Percentiles rank a stretch among this genome's conserved stretches.
These are phyloP conservation scores for Phytopythium kandeliae DNA, from an alignment of 352 stramenopile genomes.

Conservation along the genomic window DNA sequence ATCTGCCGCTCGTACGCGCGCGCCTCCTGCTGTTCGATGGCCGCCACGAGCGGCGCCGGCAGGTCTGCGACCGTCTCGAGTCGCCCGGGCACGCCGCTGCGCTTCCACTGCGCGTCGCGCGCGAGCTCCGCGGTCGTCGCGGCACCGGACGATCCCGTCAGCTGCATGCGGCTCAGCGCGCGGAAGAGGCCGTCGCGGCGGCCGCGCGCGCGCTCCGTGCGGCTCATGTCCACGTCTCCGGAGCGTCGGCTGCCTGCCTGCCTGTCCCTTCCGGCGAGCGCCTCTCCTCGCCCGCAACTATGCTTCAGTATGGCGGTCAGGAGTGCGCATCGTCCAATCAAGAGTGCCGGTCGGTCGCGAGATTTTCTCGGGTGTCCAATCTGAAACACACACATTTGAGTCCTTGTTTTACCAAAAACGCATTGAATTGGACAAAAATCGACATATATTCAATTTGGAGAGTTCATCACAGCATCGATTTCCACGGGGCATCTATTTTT, in stretches of 20 bases:
- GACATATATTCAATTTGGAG: no score
- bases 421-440: no score
- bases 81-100: constrained; percentile 20
- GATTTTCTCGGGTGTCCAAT: not conserved
- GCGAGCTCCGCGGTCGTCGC: constrained; percentile 3
- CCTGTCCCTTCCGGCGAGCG: no score
- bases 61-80: constrained; percentile 58
- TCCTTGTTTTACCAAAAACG: no score
- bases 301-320: not conserved
- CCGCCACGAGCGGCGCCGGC: constrained; percentile 31
- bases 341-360: no score
- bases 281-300: not conserved
- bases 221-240: not conserved
- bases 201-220: not conserved
- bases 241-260: no score
- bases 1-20: constrained; percentile 37
- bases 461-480: no score
- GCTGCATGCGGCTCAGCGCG: constrained; percentile 55
- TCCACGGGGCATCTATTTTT: no score
- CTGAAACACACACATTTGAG: no score
- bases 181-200: constrained; percentile 31
- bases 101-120: constrained; percentile 27
- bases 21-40: constrained; percentile 37
- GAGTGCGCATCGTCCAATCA: constrained; percentile 2
- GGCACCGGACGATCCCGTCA: constrained; percentile 32